Conservation (phyloP, 2,329 filamentous ascomycete species). For the Aspergillus pseudoviridinutans region DNA sequence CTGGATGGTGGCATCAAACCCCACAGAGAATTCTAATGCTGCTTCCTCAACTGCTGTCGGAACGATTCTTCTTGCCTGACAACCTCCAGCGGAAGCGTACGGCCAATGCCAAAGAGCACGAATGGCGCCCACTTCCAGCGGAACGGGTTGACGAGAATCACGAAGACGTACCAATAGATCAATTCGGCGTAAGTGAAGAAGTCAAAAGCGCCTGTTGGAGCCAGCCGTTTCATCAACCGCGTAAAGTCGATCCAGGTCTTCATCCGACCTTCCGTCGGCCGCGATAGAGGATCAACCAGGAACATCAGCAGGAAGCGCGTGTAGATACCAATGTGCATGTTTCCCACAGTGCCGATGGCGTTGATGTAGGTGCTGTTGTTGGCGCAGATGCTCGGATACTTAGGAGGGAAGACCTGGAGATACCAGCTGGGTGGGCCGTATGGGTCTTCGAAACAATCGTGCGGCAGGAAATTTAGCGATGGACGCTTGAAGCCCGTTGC, state of each 20-base stretch:
- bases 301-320: conserved; percentile 85
- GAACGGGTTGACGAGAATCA: conserved; percentile 75
- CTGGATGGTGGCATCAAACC: background rate
- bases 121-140: conserved; percentile 87
- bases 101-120: conserved; percentile 72
- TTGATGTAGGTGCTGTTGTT: conserved; percentile 83
- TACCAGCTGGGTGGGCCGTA: conserved; percentile 85
- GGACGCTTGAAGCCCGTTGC: conserved; percentile 79
- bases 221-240: conserved; percentile 61
- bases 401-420: conserved; percentile 76
- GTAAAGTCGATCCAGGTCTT: conserved; percentile 85
- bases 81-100: conserved; percentile 60
- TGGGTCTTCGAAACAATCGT: conserved; percentile 66
- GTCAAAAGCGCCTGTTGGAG: conserved; percentile 74
- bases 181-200: conserved; percentile 87
- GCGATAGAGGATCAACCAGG: conserved; percentile 70
- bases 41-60: conserved; percentile 23
- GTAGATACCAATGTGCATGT: conserved; percentile 89
- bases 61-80: conserved; percentile 60
- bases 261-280: conserved; percentile 72
- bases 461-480: conserved; percentile 67
- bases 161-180: conserved; percentile 80
- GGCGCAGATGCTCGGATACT: conserved; percentile 67
- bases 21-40: conserved; percentile 12
- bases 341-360: conserved; percentile 76